Evolutionary conservation across 352 stramenopile species (phyloP), one percentile per base, ranked within the genome.

Genomic region (Thalassiosira mediterranea): DNA sequence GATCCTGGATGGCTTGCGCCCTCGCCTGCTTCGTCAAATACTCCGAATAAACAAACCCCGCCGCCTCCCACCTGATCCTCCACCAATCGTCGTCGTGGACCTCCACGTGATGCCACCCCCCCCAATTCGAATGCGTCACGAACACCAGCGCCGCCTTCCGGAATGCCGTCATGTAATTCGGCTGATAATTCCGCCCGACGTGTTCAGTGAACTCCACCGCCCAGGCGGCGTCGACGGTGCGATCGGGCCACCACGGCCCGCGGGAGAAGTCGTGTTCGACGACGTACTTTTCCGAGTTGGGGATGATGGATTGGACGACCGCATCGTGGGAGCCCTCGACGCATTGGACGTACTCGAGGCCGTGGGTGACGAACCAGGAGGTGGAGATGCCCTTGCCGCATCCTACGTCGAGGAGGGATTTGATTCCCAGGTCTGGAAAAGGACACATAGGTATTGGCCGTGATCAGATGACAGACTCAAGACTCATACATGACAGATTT

Each of bases 71-170:
- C 29, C 84, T 79, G 17, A 32, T 42, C 44, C 76, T 89, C 90
- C 90, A 94, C 90, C 90, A 94, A 17, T 85, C 67, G 46, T 84
- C 53, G 38, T 71, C 54, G 75, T 94, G 89, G 0, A 94, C 89
- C 67, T 94, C 89, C 1, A 93, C 89, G 71, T 94, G 89, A 81
- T 94, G 89, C 89, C 89, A 94, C 23, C 89, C 89, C n/a, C 78
- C 79, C 66, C 77, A 89, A 19, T 74, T 67, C 2, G 48, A 80
- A 53, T 87, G 75, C 5, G 70, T 74, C 31, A 76, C 59, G 49
- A 79, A 81, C 51, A 81, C 72, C 15, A 74, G 72, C 8, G 59
- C 63, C 23, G 58, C 46, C 34, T 77, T 92, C 4, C 88, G 72
- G 62, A 94, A 92, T 15, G 81, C 58, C 31, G 86, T 77, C 4